These are phyloP conservation scores for Pyrenophora teres DNA, from an alignment of 2,329 filamentous ascomycete genomes.

Conservation along the genomic window DNA sequence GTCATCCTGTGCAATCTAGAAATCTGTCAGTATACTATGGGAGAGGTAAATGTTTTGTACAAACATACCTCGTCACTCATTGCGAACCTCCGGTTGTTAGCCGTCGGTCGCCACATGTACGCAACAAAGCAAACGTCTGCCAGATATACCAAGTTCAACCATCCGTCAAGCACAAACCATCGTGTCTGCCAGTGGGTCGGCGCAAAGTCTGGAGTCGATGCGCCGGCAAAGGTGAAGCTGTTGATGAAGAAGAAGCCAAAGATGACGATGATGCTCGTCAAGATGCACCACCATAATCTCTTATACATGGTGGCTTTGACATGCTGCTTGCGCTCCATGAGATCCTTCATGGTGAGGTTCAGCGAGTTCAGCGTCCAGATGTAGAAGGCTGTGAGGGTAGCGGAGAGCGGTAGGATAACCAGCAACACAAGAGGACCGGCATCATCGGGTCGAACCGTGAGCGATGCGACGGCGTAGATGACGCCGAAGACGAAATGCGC, in stretches of 20 bases:
- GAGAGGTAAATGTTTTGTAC: background rate
- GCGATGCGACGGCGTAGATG: conserved; percentile 86
- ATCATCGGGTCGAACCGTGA: conserved; percentile 85
- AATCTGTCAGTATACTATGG: conserved; percentile 35
- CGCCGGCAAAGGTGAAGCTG: conserved; percentile 90
- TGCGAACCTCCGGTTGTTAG: conserved; percentile 94
- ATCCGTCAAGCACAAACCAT: conserved; percentile 97
- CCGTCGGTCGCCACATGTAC: conserved; percentile 94
- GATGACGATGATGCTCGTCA: conserved; percentile 89
- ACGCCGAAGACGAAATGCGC: conserved; percentile 95
- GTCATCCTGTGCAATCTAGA: conserved; percentile 88
- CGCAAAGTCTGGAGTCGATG: conserved; percentile 83
- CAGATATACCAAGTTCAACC: conserved; percentile 95
- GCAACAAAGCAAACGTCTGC: conserved; percentile 91
- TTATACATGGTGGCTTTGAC: conserved; percentile 96
- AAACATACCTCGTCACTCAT: conserved; percentile 88
- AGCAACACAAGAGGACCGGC: conserved; percentile 89
- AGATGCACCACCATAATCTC: conserved; percentile 97
- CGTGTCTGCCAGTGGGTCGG: conserved; percentile 96
- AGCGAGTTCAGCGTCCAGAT: conserved; percentile 98
- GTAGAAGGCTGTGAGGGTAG: conserved; percentile 93
- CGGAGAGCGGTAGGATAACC: conserved; percentile 89
- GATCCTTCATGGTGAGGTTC: conserved; percentile 91
- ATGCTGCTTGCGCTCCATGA: conserved; percentile 91
- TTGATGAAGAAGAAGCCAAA: conserved; percentile 99